Evolutionary conservation across 2,329 filamentous ascomycete genomes (phyloP).

Genomic region (Aspergillus sp.): DNA sequence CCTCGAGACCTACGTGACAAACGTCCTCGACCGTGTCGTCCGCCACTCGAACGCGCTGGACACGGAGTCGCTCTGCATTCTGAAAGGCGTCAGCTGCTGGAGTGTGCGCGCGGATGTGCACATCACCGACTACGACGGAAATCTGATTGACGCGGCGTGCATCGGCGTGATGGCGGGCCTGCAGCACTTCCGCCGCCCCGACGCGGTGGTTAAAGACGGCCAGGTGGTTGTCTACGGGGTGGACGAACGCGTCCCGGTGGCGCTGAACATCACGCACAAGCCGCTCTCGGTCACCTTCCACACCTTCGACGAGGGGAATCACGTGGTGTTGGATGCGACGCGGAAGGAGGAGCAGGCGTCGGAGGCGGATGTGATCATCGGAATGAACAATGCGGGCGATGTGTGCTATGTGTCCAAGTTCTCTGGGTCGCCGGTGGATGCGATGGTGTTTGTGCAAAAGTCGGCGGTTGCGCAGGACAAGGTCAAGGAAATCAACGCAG

Average conservation of each 20-base stretch:
- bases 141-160: conserved; percentile 81
- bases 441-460: conserved; percentile 73
- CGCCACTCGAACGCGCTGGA: conserved; percentile 89
- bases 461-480: conserved; percentile 72
- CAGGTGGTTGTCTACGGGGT: conserved; percentile 79
- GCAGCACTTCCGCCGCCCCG: conserved; percentile 86
- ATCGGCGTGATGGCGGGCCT: conserved; percentile 84
- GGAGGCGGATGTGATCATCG: conserved; percentile 71
- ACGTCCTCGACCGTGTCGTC: conserved; percentile 89
- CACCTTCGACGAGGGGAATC: conserved; percentile 61
- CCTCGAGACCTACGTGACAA: conserved; percentile 79
- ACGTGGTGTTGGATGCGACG: conserved; percentile 46
- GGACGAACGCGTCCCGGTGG: conserved; percentile 84
- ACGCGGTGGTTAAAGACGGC: conserved; percentile 82
- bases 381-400: conserved; percentile 85
- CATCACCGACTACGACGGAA: conserved; percentile 86
- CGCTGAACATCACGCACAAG: conserved; percentile 85
- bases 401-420: conserved; percentile 90
- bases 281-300: conserved; percentile 90
- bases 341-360: conserved; percentile 53
- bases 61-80: conserved; percentile 90
- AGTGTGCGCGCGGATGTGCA: conserved; percentile 88
- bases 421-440: conserved; percentile 79
- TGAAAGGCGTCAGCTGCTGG: conserved; percentile 90
- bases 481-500: conserved; percentile 73